These are phyloP conservation scores for Candida mattraensis DNA, from an alignment of 805 yeast genomes.

Conservation along the genomic window DNA sequence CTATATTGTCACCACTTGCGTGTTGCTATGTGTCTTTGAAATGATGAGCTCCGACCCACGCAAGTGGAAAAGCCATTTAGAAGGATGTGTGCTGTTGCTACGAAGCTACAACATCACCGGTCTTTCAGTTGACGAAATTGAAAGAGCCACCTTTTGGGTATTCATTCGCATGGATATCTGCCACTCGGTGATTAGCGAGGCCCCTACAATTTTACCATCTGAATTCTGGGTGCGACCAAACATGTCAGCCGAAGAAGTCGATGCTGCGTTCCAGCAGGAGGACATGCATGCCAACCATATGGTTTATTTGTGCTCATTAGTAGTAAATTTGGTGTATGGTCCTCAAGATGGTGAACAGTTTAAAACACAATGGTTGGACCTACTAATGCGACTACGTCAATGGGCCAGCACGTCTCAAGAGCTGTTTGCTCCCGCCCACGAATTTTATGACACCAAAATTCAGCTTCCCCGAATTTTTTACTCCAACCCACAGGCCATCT, in stretches of 20 bases:
- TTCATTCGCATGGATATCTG: conserved; percentile 44
- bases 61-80: conserved; percentile 41
- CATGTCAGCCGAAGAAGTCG: conserved; percentile 23
- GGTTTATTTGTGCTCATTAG: conserved; percentile 38
- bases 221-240: conserved; percentile 37
- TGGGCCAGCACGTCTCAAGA: conserved; percentile 35
- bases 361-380: conserved; percentile 35
- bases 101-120: conserved; percentile 39
- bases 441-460: conserved; percentile 27
- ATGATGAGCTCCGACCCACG: conserved; percentile 44
- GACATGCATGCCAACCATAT: conserved; percentile 41
- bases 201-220: conserved; percentile 36
- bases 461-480: conserved; percentile 41
- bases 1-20: conserved; percentile 37
- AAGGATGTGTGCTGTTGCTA: conserved; percentile 41
- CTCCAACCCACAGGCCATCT: conserved; percentile 41
- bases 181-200: conserved; percentile 40
- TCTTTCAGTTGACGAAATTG: conserved; percentile 30
- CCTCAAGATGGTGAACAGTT: conserved; percentile 29
- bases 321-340: conserved; percentile 34
- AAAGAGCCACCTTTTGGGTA: conserved; percentile 42
- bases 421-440: conserved; percentile 34
- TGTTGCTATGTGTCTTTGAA: conserved; percentile 42
- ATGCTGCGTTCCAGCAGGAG: conserved; percentile 23
- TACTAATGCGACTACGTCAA: conserved; percentile 37